phyloP scores from a whole-genome alignment of 257 asterid genomes.

The Scutellaria galericulata region DNA sequence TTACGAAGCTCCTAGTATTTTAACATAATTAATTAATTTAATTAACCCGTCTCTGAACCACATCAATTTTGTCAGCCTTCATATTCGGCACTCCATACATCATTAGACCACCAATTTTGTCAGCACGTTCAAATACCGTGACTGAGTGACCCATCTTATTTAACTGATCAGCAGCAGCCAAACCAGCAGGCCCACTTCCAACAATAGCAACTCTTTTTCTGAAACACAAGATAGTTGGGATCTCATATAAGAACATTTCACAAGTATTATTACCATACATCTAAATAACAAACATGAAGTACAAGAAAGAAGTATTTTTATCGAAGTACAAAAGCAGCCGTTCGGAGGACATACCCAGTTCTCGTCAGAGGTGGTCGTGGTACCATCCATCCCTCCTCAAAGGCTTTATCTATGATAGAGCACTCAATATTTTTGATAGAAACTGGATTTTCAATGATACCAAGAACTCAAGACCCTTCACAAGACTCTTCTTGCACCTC shows the following conservation, averaged over 20 bases:
- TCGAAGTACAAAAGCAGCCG: background rate
- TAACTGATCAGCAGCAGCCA: slow-evolving; percentile 99
- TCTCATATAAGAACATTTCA: background rate
- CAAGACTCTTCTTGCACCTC: slow-evolving; percentile 89
- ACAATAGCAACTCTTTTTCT: slow-evolving; percentile 86
- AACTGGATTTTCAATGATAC: slow-evolving; percentile 96
- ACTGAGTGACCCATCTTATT: slow-evolving; percentile 89
- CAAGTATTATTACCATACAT: background rate
- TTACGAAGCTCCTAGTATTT: no score
- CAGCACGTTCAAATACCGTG: slow-evolving; percentile 94
- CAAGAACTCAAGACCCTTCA: slow-evolving; percentile 99
- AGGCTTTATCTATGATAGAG: slow-evolving; percentile 94
- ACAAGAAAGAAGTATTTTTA: background rate
- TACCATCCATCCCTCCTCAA: slow-evolving; percentile 98
- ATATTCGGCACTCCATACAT: slow-evolving; percentile 99
- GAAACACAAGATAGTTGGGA: slow-evolving; percentile 31
- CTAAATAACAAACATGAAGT: background rate
- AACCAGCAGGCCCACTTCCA: slow-evolving; percentile 99
- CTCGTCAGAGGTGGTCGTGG: slow-evolving; percentile 93
- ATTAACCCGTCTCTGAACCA: slow-evolving; percentile 94
- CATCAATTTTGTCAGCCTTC: slow-evolving; percentile 89
- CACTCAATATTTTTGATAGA: slow-evolving; percentile 95
- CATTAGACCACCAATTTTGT: slow-evolving; percentile 98
- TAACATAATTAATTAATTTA: no score
- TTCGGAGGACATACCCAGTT: slow-evolving; percentile 61